phyloP scores from a whole-genome alignment of 192 early-diverging fungal genomes.

The Neocallimastix lanati region DNA sequence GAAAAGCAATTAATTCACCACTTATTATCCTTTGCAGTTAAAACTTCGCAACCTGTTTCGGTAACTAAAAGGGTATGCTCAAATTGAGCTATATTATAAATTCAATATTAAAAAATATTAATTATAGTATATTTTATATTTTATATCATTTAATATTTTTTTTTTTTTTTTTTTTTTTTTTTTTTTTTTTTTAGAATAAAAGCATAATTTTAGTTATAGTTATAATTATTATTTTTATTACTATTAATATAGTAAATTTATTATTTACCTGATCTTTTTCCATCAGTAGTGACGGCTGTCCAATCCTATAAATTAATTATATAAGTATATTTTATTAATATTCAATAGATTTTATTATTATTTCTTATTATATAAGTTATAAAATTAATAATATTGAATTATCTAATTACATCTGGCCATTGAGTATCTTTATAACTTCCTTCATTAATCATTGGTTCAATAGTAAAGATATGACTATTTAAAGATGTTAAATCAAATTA shows the following conservation, averaged over 20 bases:
- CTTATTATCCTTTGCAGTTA: slow-evolving; percentile 22
- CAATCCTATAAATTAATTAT: neutral
- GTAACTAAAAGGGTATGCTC: slow-evolving; percentile 90
- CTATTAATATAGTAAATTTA: neutral
- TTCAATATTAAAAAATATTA: neutral
- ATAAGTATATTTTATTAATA: too few relatives aligned
- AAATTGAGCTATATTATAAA: slow-evolving; percentile 77
- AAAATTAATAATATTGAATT: slow-evolving; percentile 7
- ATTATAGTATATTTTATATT: too few relatives aligned
- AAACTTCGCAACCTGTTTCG: slow-evolving; percentile 73
- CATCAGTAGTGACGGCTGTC: slow-evolving; percentile 60
- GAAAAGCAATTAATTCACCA: neutral
- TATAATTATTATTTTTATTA: neutral
- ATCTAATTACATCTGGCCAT: slow-evolving; percentile 6
- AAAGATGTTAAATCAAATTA: neutral
- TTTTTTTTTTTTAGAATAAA: neutral
- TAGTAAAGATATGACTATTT: slow-evolving; percentile 52
- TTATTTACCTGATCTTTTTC: slow-evolving; percentile 46
- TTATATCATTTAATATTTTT: too few relatives aligned
- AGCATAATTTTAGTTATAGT: neutral
- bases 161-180: too few relatives aligned
- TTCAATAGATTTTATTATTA: too few relatives aligned
- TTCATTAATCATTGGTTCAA: slow-evolving; percentile 98
- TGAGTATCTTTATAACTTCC: slow-evolving; percentile 48
- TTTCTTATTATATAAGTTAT: neutral